Evolutionary conservation across 139 green algal species (phyloP), one percentile per base, ranked within the genome.

Genomic region (Coelastrella sp.): DNA sequence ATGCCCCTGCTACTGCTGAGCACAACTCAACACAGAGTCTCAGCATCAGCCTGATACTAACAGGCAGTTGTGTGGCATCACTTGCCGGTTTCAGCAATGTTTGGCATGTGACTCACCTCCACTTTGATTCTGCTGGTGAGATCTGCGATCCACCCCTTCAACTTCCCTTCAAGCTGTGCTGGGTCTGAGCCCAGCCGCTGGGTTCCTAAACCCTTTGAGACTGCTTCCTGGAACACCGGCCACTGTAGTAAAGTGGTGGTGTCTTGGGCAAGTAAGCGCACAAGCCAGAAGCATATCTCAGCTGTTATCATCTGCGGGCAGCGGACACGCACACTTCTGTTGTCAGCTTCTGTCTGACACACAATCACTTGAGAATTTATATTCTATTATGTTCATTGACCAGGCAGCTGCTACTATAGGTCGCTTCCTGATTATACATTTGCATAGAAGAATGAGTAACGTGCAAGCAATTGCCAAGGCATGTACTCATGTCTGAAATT

Each of bases 241-340:
- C 81, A 87, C 60, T 87, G n/a, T 24, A 76, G n/a, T 17, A 87
- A 59, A n/a, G 22, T 58, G 12, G 10, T 22, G 4, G 81, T 59
- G 60, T 87, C 61, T 27, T 66, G 25, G 25, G 81, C 8, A 58
- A 87, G 60, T 25, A 75, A 24, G 14, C 60, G 59, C 7, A 87
- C 11, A n/a, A 87, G 24, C 81, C 81, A 87, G 81, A 76, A 76
- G 81, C 81, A 87, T 11, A 87, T 15, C 60, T 87, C 81, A 9
- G n/a, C 81, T 0, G 81, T 61, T 58, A 87, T 87, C 20, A 73
- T 25, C 78, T 83, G 78, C 24, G 7, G 78, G 27, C 35, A 49
- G 35, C 3, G 35, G 35, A 3, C 35, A 49, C 35, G 35, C 35
- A 49, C 35, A 49, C 3, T 3, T 3, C 35, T 49, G 35, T 49